Percentiles rank a stretch among this genome's conserved stretches.
phyloP scores from a whole-genome alignment of 2,329 filamentous ascomycete genomes.

The Ceratocystis smalleyi region DNA sequence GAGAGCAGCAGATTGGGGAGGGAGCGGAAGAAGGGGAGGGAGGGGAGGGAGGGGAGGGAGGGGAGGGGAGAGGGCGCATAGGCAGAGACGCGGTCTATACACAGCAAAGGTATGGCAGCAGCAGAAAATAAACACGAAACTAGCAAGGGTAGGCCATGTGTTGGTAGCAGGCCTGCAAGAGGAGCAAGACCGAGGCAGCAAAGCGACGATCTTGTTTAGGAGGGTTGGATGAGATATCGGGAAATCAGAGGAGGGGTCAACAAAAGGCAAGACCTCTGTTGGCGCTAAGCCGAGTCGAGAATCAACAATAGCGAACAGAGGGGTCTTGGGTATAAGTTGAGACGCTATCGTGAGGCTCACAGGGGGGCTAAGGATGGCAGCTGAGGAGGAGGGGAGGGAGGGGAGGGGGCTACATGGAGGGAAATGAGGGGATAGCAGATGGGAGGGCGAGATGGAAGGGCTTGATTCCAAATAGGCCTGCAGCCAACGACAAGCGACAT shows the following conservation, averaged over 20 bases:
- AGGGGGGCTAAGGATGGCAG: background rate
- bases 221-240: background rate
- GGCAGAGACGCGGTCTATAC: background rate
- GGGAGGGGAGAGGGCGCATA: background rate
- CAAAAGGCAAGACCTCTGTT: background rate
- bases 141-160: background rate
- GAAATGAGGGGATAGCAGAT: background rate
- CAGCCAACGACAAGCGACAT: background rate
- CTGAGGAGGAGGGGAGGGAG: background rate
- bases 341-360: background rate
- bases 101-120: background rate
- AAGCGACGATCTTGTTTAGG: background rate
- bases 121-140: background rate
- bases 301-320: background rate
- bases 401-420: background rate
- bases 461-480: background rate
- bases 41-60: background rate
- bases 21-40: background rate
- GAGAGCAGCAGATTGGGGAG: background rate
- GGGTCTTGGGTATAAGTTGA: background rate
- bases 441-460: background rate
- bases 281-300: background rate
- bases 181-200: background rate
- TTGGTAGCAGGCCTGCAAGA: background rate
- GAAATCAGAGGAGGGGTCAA: background rate